Conservation (phyloP, 495 filamentous ascomycete species). For the Wilcoxina mikolae region DNA sequence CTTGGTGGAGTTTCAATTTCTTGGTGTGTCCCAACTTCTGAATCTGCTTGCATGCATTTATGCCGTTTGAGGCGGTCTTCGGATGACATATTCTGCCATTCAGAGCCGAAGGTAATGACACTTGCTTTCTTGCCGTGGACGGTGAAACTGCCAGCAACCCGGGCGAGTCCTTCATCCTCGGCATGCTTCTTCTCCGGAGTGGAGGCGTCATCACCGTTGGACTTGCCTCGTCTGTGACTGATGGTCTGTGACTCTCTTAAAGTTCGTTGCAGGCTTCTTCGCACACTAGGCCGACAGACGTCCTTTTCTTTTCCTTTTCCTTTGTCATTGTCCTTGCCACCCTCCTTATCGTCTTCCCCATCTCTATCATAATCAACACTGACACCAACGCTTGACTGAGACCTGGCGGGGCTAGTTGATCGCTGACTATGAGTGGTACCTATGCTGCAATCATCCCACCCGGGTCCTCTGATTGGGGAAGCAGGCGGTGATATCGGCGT, state of each 20-base stretch:
- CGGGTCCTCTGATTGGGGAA: constrained; percentile 13
- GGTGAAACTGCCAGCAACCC: constrained; percentile 76
- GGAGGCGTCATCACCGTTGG: constrained; percentile 43
- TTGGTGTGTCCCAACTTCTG: constrained; percentile 16
- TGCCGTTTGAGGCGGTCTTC: constrained; percentile 41
- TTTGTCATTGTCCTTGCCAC: constrained; percentile 28
- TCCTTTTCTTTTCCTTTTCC: constrained; percentile 32
- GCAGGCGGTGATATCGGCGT: constrained; percentile 24
- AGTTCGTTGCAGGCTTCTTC: constrained; percentile 87
- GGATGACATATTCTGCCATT: constrained; percentile 66
- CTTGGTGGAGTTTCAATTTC: constrained; percentile 19
- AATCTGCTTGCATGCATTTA: constrained; percentile 15
- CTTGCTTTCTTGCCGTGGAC: constrained; percentile 97
- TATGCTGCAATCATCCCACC: constrained; percentile 18
- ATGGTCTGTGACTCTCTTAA: constrained; percentile 63
- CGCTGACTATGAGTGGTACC: constrained; percentile 17
- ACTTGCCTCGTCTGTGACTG: constrained; percentile 56
- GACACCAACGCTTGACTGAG: constrained; percentile 21
- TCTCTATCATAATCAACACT: constrained; percentile 28
- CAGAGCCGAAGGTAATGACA: constrained; percentile 82
- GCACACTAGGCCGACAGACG: constrained; percentile 43
- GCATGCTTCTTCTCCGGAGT: constrained; percentile 45
- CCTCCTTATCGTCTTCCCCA: constrained; percentile 17
- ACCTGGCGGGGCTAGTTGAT: constrained; percentile 17
- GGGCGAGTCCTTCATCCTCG: constrained; percentile 52